Conservation (phyloP, 2,329 filamentous ascomycete species). For the Trichoderma sp. region DNA sequence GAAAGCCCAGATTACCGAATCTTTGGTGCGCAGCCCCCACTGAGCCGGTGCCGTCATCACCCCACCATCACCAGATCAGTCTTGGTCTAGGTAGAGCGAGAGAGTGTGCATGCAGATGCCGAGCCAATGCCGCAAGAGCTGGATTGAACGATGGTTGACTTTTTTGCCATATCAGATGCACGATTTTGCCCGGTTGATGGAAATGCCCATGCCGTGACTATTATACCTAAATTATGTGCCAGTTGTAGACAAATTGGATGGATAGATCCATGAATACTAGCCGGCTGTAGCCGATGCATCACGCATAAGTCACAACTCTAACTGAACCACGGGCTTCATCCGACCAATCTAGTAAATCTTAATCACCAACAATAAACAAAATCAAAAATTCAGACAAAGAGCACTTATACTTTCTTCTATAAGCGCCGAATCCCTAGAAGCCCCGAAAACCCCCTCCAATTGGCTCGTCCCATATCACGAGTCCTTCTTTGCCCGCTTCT, state of each 20-base stretch:
- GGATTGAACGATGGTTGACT: neutral
- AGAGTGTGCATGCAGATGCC: neutral
- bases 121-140: neutral
- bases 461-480: neutral
- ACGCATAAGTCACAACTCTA: neutral
- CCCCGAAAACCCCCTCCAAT: neutral
- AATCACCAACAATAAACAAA: neutral
- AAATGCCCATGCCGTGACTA: neutral
- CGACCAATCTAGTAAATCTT: neutral
- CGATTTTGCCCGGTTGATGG: neutral
- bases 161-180: neutral
- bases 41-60: conserved; percentile 10
- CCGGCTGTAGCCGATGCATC: neutral
- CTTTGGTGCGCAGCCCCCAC: neutral
- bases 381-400: neutral
- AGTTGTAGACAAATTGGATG: neutral
- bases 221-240: neutral
- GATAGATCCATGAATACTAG: neutral
- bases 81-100: neutral
- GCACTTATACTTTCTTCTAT: neutral
- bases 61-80: conserved; percentile 4
- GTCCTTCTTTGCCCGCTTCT: conserved; percentile 33
- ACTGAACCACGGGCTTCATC: neutral
- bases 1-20: conserved; percentile 10
- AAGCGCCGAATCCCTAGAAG: neutral